Evolutionary conservation across 2,329 filamentous ascomycete species (phyloP).

Genomic region (Torrubiellomyces zombiae): DNA sequence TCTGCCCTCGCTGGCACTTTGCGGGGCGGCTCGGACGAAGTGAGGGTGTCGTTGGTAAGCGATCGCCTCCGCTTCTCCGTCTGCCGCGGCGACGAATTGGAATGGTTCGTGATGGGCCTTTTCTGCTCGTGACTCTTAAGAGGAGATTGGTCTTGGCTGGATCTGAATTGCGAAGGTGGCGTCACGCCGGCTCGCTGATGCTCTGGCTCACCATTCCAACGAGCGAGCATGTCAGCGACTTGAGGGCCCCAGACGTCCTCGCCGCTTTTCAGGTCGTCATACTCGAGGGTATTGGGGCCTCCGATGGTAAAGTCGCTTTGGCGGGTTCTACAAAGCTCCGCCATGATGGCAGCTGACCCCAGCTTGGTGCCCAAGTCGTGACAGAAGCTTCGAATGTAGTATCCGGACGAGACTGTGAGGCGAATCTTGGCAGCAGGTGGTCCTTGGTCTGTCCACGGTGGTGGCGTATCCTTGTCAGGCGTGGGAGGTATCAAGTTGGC

Average conservation of each 20-base stretch:
- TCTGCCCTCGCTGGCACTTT: slow-evolving; percentile 12
- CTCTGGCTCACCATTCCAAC: slow-evolving; percentile 22
- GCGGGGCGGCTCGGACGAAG: slow-evolving; percentile 10
- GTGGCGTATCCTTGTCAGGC: slow-evolving; percentile 28
- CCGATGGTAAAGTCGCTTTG: slow-evolving; percentile 69
- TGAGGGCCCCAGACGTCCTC: slow-evolving; percentile 73
- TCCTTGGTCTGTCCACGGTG: slow-evolving; percentile 42
- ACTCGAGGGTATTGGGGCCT: slow-evolving; percentile 58
- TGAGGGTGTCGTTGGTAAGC: slow-evolving; percentile 10
- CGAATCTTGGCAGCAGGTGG: slow-evolving; percentile 68
- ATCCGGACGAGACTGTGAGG: slow-evolving; percentile 88
- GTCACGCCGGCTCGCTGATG: too few relatives aligned
- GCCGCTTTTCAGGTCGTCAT: slow-evolving; percentile 55
- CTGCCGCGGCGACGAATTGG: slow-evolving; percentile 4
- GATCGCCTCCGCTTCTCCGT: slow-evolving; percentile 15
- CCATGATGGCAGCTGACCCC: slow-evolving; percentile 72
- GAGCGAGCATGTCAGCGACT: slow-evolving; percentile 32
- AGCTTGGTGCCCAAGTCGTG: slow-evolving; percentile 80
- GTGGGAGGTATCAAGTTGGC: slow-evolving; percentile 36
- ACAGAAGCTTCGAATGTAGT: slow-evolving; percentile 88
- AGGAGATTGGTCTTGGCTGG: slow-evolving; percentile 6
- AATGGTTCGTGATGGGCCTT: slow-evolving; percentile 3
- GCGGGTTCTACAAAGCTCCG: slow-evolving; percentile 59
- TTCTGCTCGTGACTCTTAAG: slow-evolving; percentile 4
- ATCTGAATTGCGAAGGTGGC: too few relatives aligned